phyloP scores from a whole-genome alignment of 306 rosid genomes.

The Leucaena leucocephala region DNA sequence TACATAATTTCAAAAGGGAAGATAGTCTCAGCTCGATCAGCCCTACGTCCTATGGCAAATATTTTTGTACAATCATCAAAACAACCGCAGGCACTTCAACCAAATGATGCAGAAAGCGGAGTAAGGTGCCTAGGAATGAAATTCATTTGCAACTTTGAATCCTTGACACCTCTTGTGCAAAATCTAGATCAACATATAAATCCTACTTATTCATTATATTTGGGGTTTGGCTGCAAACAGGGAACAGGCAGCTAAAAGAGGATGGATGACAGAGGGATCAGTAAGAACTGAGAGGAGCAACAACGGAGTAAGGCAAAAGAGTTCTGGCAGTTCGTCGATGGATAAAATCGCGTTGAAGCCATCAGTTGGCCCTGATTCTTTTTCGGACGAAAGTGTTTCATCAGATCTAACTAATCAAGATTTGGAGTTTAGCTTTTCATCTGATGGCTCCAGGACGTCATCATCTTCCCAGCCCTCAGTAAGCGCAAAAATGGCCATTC shows the following conservation, averaged over 20 bases:
- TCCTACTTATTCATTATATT: constrained; percentile 11
- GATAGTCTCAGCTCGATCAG: constrained; percentile 64
- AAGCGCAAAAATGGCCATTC: constrained; percentile 38
- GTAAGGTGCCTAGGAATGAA: constrained; percentile 45
- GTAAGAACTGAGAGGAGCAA: constrained; percentile 39
- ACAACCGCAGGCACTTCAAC: constrained; percentile 40
- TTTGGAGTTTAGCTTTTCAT: constrained; percentile 32
- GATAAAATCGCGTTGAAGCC: constrained; percentile 50
- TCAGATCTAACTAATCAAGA: constrained; percentile 43
- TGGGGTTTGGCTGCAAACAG: constrained; percentile 41
- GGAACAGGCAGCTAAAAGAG: constrained; percentile 42
- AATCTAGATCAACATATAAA: background rate
- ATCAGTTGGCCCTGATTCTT: constrained; percentile 40
- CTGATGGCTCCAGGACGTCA: constrained; percentile 34
- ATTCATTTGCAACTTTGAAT: constrained; percentile 11
- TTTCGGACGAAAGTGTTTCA: constrained; percentile 50
- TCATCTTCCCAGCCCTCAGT: constrained; percentile 50
- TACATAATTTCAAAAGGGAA: constrained; percentile 85
- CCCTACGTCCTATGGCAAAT: constrained; percentile 58
- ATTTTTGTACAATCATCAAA: constrained; percentile 45
- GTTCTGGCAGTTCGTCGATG: constrained; percentile 44
- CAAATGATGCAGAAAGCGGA: constrained; percentile 49
- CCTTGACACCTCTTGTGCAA: background rate
- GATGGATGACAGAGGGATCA: constrained; percentile 36
- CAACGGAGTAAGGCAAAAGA: constrained; percentile 41